A percentile compares a stretch with the other conserved stretches of the same genome.
These are phyloP conservation scores for Przewalskia tangutica DNA, from an alignment of 257 asterid genomes.

Conservation along the genomic window DNA sequence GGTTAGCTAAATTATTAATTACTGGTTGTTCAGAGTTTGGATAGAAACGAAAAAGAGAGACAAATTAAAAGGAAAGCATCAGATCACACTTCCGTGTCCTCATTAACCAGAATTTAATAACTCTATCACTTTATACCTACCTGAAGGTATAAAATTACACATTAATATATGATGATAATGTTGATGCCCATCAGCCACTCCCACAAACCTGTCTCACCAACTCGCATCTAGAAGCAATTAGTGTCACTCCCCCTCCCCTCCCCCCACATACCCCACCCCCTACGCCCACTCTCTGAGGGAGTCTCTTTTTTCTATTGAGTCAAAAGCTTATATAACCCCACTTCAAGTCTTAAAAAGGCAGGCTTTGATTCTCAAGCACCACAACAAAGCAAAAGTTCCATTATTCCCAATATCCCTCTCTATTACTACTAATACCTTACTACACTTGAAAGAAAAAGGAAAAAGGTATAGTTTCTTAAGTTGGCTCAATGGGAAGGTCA, in stretches of 20 bases:
- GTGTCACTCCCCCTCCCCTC: neutral
- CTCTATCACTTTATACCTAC: conserved; percentile 50
- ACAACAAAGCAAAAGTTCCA: conserved; percentile 8
- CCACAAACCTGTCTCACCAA: conserved; percentile 78
- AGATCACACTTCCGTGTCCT: conserved; percentile 11
- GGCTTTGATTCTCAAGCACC: conserved; percentile 32
- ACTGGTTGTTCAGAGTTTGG: conserved; percentile 41
- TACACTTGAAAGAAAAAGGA: neutral
- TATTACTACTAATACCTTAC: neutral
- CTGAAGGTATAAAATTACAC: conserved; percentile 16
- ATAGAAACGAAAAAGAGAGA: conserved; percentile 1
- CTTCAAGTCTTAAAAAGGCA: conserved; percentile 28
- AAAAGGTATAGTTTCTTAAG: neutral
- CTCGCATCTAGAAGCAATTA: conserved; percentile 86
- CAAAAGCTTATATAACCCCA: conserved; percentile 49
- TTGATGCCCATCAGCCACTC: conserved; percentile 36
- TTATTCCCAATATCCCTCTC: neutral
- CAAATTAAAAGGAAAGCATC: conserved; percentile 16
- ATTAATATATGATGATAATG: neutral
- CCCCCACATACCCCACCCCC: neutral
- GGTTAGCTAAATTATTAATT: conserved; percentile 30
- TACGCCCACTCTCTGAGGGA: neutral
- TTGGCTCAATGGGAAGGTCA: conserved; percentile 70
- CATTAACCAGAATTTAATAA: conserved; percentile 13
- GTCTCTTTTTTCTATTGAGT: conserved; percentile 18